Evolutionary conservation across 1,284 basidiomycete species (phyloP), one percentile per base, ranked within the genome.

Genomic region (Puccinia horiana): DNA sequence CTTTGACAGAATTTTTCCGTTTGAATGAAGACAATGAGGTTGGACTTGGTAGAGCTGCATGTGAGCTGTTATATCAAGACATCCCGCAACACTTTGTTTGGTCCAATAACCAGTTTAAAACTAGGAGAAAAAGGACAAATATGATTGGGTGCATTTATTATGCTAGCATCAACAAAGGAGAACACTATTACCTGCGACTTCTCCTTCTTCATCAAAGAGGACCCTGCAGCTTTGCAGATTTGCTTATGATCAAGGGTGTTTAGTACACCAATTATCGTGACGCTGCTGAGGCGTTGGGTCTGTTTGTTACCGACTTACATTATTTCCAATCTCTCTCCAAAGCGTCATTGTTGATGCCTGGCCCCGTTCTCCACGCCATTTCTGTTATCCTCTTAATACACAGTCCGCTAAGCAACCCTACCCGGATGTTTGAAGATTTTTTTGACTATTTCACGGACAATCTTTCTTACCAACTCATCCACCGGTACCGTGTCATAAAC

Each of bases 1-100:
- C 74, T 1, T 49, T 76, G 6, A 76, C 74, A 12, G 74, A 76
- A 26, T 76, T 37, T 40, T 76, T 76, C 42, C 35, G 37, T 23
- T 32, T 76, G 16, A 58, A 61, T 49, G 18, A 23, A 1, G 8
- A 35, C 1, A 61, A 61, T 12, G 44, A 52, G 16, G 44, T 70
- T 6, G 67, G 67, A 9, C 4, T 5, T 6, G 67, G 67, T 8
- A 14, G 11, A 8, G 3, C 6, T 42, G 67, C 67, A 42, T 14
- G 67, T 4, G 6, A 14, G 2, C n/a, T 70, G 16, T n/a, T 70
- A 6, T 70, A 70, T 26, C 67, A 70, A 6, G 37, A 70, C 9
- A 70, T 70, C 23, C 67, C 67, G 16, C 9, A 70, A 26, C 44
- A 70, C 40, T 70, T 70, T n/a, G 3, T 3, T 2, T 70, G 67